Evolutionary conservation across 2,329 filamentous ascomycete species (phyloP), one percentile per base, ranked within the genome.

Genomic region (Fusarium drepaniforme): DNA sequence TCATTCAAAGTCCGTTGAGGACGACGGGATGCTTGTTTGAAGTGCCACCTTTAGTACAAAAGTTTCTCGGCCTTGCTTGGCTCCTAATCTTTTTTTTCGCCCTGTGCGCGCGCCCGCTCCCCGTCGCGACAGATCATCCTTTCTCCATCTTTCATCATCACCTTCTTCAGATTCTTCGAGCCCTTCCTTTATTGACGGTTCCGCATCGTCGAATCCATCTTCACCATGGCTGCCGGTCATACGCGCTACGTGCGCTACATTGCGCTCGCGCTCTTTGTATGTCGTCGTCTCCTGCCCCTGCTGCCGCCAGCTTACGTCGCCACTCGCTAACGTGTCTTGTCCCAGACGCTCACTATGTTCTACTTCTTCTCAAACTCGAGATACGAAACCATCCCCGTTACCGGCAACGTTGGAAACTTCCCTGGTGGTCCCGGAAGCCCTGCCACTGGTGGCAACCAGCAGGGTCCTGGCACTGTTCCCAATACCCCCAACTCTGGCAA

Each of bases 181-280:
- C 42, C n/a, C 28, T 68, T 75, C 42, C 66, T 66, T 59, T 42
- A 38, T 60, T 66, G 61, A 63, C 71, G 72, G 65, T 56, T 68
- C 40, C 28, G 49, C 42, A 64, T 75, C 72, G 75, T 71, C 66
- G 67, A 68, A 71, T n/a, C 66, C n/a, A 28, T 69, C 71, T 75
- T 77, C 80, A 86, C 76, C 80, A 90, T 89, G 88, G 92, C 92
- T 85, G 90, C 91, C 70, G 92, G 92, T 82, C 92, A 90, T 77
- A 91, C 92, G 84, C 92, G 93, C 85, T 94, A 95, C 80, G 85
- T 92, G 88, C 90, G 91, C 88, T 93, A 92, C 84, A 88, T 98
- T 82, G 88, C 97, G 81, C 91, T 97, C 81, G 94, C 95, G 70
- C 89, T 95, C 81, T 93, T 97, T 81, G 96, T 97, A 90, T 81